Evolutionary conservation across 2,329 filamentous ascomycete species (phyloP).

Genomic region (Alternaria solani): DNA sequence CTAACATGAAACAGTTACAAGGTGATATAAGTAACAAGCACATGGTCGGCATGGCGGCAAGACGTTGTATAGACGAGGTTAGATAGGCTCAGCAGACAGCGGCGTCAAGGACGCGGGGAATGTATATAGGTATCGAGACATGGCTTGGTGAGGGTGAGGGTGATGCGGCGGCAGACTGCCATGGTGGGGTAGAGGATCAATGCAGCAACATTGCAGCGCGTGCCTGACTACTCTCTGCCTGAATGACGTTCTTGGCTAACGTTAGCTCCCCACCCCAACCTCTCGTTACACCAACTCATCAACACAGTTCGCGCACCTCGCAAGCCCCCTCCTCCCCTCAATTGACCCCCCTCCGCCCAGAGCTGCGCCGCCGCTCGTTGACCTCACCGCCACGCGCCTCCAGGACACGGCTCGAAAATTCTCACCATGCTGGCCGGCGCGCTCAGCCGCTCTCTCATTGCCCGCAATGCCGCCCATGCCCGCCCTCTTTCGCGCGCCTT

Average conservation of each 20-base stretch:
- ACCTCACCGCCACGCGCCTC: slow-evolving; percentile 13
- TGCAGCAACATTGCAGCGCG: not conserved
- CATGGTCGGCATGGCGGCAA: not conserved
- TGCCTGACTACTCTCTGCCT: slow-evolving; percentile 17
- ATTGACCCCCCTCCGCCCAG: slow-evolving; percentile 30
- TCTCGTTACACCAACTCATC: not conserved
- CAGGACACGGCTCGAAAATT: slow-evolving; percentile 6
- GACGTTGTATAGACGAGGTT: not conserved
- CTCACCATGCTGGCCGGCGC: slow-evolving; percentile 46
- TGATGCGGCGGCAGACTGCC: slow-evolving; percentile 1
- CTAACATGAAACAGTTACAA: slow-evolving; percentile 43
- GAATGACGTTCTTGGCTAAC: slow-evolving; percentile 18
- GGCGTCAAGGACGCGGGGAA: not conserved
- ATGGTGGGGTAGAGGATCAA: slow-evolving; percentile 15
- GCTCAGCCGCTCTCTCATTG: slow-evolving; percentile 36
- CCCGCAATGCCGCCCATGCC: slow-evolving; percentile 32
- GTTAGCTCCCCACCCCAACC: slow-evolving; percentile 11
- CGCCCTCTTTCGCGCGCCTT: slow-evolving; percentile 37
- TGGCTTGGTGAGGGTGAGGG: not conserved
- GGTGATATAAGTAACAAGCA: slow-evolving; percentile 25
- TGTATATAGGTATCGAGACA: not conserved
- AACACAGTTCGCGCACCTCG: slow-evolving; percentile 10
- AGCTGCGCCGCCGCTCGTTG: slow-evolving; percentile 25
- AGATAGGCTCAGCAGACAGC: not conserved
- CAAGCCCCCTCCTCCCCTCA: slow-evolving; percentile 15